phyloP scores from a whole-genome alignment of 106 monocot genomes.

The Dioscorea zingiberensis region DNA sequence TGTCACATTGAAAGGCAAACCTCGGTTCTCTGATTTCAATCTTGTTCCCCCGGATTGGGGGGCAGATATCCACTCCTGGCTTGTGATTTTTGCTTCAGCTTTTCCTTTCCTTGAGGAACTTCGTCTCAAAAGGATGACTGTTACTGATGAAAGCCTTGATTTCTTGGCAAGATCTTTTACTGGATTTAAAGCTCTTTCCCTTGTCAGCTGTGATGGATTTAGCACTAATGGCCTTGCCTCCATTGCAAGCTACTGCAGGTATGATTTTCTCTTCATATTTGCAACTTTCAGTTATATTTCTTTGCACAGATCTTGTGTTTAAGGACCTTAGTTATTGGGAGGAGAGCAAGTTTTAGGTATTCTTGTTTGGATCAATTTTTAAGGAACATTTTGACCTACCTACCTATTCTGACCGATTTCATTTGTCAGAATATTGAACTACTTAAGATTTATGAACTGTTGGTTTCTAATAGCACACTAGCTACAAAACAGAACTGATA shows the following conservation, averaged over 20 bases:
- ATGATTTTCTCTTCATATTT: not conserved
- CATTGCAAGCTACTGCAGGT: conserved; percentile 53
- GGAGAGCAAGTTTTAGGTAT: too few relatives aligned
- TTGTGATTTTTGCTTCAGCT: conserved; percentile 13
- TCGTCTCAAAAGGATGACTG: conserved; percentile 41
- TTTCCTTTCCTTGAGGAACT: conserved; percentile 45
- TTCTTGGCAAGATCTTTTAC: conserved; percentile 35
- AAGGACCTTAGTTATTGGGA: too few relatives aligned
- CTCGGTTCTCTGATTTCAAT: conserved; percentile 46
- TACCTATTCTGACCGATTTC: too few relatives aligned
- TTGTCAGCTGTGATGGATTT: conserved; percentile 49
- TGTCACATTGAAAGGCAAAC: conserved; percentile 41
- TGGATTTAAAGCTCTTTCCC: conserved; percentile 27
- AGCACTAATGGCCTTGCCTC: conserved; percentile 45
- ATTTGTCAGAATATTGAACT: too few relatives aligned
- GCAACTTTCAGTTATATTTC: too few relatives aligned
- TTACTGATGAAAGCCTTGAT: conserved; percentile 32
- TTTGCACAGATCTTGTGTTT: too few relatives aligned
- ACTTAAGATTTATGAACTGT: too few relatives aligned
- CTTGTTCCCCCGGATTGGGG: conserved; percentile 49
- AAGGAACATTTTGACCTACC: too few relatives aligned
- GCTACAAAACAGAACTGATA: too few relatives aligned
- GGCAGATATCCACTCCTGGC: conserved; percentile 26
- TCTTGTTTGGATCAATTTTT: too few relatives aligned
- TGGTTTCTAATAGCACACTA: too few relatives aligned